Evolutionary conservation across 495 filamentous ascomycete species (phyloP).

Genomic region (Hypoxylon cercidicola): DNA sequence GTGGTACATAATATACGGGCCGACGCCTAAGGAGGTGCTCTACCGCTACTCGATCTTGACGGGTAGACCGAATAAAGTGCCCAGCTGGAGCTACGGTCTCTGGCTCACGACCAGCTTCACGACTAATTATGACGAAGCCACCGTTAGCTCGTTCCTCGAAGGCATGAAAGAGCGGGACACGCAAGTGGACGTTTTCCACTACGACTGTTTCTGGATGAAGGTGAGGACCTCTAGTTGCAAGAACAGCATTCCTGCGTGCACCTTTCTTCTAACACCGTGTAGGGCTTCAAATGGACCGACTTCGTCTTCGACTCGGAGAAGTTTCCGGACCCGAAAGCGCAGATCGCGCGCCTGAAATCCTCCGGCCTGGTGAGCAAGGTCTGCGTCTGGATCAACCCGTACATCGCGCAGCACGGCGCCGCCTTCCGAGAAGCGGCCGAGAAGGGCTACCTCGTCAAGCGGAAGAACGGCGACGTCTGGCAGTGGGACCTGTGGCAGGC

Average conservation of each 20-base stretch:
- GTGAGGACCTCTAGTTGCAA: constrained; percentile 1
- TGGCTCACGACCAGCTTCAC: constrained; percentile 79
- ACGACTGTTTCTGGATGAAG: constrained; percentile 73
- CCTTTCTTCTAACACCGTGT: constrained; percentile 16
- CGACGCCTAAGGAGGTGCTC: constrained; percentile 73
- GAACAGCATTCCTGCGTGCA: background rate
- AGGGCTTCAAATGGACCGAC: constrained; percentile 77
- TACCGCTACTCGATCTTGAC: constrained; percentile 70
- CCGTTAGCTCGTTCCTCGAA: constrained; percentile 72
- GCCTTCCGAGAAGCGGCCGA: constrained; percentile 71
- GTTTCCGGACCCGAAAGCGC: constrained; percentile 74
- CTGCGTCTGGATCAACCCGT: constrained; percentile 79
- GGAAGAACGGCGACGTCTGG: constrained; percentile 74
- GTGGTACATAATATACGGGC: constrained; percentile 74
- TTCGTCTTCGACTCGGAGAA: constrained; percentile 74
- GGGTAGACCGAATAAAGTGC: constrained; percentile 67
- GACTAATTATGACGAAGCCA: constrained; percentile 74
- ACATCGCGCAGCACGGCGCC: constrained; percentile 73
- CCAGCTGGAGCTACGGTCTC: constrained; percentile 75
- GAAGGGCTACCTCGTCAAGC: constrained; percentile 75
- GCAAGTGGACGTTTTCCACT: constrained; percentile 77
- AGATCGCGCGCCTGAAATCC: constrained; percentile 69
- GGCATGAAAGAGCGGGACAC: constrained; percentile 73
- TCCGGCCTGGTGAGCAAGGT: constrained; percentile 67
- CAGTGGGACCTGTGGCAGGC: constrained; percentile 82